Conservation (phyloP, 805 yeast species). For the Candida sonorensis region DNA sequence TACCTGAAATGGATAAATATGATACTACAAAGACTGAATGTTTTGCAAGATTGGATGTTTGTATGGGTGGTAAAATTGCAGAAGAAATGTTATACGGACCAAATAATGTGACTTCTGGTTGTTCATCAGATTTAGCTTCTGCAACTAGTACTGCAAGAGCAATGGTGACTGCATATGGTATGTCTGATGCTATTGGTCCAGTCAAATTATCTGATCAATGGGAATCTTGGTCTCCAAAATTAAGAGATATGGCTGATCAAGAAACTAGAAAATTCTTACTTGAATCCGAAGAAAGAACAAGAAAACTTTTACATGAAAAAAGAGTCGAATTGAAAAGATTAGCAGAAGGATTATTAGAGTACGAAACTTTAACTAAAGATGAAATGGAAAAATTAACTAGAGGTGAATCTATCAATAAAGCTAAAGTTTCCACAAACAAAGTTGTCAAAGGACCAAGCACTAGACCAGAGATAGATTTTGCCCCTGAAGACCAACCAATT, state of each 20-base stretch:
- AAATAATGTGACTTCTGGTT: slow-evolving; percentile 91
- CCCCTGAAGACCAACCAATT: slow-evolving; percentile 26
- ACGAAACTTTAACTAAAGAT: slow-evolving; percentile 86
- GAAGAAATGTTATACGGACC: slow-evolving; percentile 89
- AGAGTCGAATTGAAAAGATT: slow-evolving; percentile 71
- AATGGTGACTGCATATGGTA: slow-evolving; percentile 95
- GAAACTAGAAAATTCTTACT: slow-evolving; percentile 76
- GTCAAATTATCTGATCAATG: slow-evolving; percentile 83
- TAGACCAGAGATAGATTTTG: slow-evolving; percentile 27
- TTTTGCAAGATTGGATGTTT: slow-evolving; percentile 86
- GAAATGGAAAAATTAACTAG: slow-evolving; percentile 82
- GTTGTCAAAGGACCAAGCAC: slow-evolving; percentile 46
- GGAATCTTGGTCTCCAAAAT: slow-evolving; percentile 89
- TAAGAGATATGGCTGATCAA: slow-evolving; percentile 86
- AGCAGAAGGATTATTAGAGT: slow-evolving; percentile 90
- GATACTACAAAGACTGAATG: slow-evolving; percentile 89
- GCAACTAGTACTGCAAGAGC: slow-evolving; percentile 94
- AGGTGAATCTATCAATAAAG: slow-evolving; percentile 70
- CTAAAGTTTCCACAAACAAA: slow-evolving; percentile 66
- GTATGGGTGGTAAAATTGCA: slow-evolving; percentile 99
- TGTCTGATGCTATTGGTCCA: slow-evolving; percentile 93
- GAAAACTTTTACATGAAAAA: slow-evolving; percentile 54
- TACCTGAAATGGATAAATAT: slow-evolving; percentile 97
- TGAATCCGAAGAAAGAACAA: slow-evolving; percentile 74
- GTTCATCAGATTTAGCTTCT: slow-evolving; percentile 81